Percentiles rank a stretch among this genome's conserved stretches.
Evolutionary conservation across 179 eudicot species (phyloP).

Genomic region (Corrigiola litoralis): DNA sequence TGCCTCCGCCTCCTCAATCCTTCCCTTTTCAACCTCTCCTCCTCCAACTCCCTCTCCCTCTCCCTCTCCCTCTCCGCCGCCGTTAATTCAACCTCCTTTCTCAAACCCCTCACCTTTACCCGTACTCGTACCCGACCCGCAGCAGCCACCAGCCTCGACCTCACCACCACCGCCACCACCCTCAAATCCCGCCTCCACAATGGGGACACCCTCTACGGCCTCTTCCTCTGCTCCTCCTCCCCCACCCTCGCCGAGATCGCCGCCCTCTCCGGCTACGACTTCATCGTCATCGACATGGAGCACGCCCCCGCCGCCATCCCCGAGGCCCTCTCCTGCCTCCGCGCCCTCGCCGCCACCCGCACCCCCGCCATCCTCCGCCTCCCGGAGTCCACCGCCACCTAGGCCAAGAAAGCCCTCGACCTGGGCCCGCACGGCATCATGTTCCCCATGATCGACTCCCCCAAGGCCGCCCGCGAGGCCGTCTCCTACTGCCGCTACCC

Average conservation of each 20-base stretch:
- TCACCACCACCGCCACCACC: slow-evolving; percentile 21
- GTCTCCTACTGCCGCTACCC: slow-evolving; percentile 82
- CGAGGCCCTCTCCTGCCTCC: slow-evolving; percentile 67
- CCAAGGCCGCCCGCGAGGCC: slow-evolving; percentile 51
- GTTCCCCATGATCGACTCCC: slow-evolving; percentile 79
- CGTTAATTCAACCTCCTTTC: slow-evolving; percentile 1
- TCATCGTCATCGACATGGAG: slow-evolving; percentile 86
- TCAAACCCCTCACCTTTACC: slow-evolving; percentile 6
- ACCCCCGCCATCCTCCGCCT: slow-evolving; percentile 74
- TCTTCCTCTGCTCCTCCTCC: slow-evolving; percentile 74
- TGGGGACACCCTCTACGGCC: slow-evolving; percentile 77
- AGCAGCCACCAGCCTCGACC: neutral
- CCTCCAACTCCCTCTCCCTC: neutral
- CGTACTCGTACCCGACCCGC: slow-evolving; percentile 3
- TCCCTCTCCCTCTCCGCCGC: neutral
- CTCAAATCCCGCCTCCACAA: slow-evolving; percentile 63
- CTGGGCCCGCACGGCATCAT: slow-evolving; percentile 87
- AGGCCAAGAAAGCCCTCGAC: slow-evolving; percentile 93
- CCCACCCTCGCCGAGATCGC: slow-evolving; percentile 83
- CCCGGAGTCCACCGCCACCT: slow-evolving; percentile 53
- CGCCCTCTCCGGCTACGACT: slow-evolving; percentile 79
- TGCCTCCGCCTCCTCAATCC: neutral
- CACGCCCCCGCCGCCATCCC: slow-evolving; percentile 71
- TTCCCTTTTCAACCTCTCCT: neutral
- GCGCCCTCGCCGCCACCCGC: slow-evolving; percentile 53